Evolutionary conservation across 768 basidiomycete genomes (phyloP), one percentile per base, ranked within the genome.

Genomic region (Psilocybe sp.): DNA sequence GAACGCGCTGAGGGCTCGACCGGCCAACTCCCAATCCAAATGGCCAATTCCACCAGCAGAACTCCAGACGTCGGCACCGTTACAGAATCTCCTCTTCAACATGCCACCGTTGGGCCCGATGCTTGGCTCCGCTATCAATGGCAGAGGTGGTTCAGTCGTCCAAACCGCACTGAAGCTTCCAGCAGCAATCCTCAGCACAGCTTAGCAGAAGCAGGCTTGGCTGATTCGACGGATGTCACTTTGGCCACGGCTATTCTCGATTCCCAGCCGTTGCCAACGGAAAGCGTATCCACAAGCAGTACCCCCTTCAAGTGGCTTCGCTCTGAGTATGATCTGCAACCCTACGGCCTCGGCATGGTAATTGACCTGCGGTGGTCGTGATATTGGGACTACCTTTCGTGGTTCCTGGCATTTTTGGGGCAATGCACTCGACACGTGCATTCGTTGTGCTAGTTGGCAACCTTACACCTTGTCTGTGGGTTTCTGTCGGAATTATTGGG

Each of bases 291-390:
- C 51, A 31, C 56, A 34, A 31, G 59, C 45, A 12, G 48, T 15
- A 7, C 45, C 40, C 37, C 46, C 48, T 45, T 31, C 48, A 23
- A 68, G 3, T 52, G 71, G 41, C 54, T 70, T 41, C 71, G 78
- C 37, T 67, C 71, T 56, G 81, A 87, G 61, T 84, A 88, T 58
- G 89, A 92, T 62, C 65, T 93, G 52, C 79, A 84, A 20, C 76
- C 77, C 10, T 82, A 85, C 65, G 90, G 90, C 8, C 69, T 93
- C 39, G 82, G 80, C 38, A 68, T 92, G 50, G 70, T 90, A 35
- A 50, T 93, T 38, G 91, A 93, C 63, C 81, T 92, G 62, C 74
- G 84, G 42, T 90, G 87, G 89, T 75, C 60, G 9, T 51, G 53
- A 48, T 28, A 7, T 28, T 28, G 7, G 23, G 23, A 7, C 23